A percentile compares a stretch with the other conserved stretches of the same genome.
phyloP scores from a whole-genome alignment of 345 rosid species.

The Microthlaspi erraticum region DNA sequence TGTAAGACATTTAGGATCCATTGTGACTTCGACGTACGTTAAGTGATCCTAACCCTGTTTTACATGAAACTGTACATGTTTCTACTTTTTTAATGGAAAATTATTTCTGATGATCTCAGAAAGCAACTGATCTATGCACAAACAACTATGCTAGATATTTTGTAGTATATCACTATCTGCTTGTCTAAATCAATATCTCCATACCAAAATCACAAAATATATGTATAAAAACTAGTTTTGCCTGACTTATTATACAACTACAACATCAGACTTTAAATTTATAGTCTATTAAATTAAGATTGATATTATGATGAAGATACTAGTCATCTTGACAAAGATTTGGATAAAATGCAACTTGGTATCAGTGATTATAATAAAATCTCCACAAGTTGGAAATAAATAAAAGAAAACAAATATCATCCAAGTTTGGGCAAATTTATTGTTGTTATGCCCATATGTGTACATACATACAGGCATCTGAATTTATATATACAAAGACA shows the following conservation, averaged over 20 bases:
- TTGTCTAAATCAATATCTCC: not conserved
- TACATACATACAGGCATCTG: no score
- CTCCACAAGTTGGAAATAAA: not conserved
- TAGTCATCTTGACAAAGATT: conserved; percentile 37
- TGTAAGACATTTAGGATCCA: no score
- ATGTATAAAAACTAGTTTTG: not conserved
- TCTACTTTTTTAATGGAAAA: not conserved
- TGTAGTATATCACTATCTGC: not conserved
- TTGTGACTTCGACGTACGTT: no score
- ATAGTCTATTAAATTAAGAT: not conserved
- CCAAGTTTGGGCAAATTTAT: not conserved
- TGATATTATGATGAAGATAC: conserved; percentile 23
- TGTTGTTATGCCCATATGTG: not conserved
- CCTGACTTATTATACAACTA: not conserved
- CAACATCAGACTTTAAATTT: not conserved
- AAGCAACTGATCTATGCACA: not conserved
- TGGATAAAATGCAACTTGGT: conserved; percentile 35
- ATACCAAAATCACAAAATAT: not conserved
- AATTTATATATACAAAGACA: not conserved
- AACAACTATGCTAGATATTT: not conserved
- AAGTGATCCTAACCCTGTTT: not conserved
- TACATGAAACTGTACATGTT: no score
- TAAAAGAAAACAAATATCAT: not conserved
- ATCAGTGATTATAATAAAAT: conserved; percentile 22
- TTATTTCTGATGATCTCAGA: not conserved